Evolutionary conservation across 2,329 filamentous ascomycete species (phyloP).

Genomic region (Cryphonectria parasitica): DNA sequence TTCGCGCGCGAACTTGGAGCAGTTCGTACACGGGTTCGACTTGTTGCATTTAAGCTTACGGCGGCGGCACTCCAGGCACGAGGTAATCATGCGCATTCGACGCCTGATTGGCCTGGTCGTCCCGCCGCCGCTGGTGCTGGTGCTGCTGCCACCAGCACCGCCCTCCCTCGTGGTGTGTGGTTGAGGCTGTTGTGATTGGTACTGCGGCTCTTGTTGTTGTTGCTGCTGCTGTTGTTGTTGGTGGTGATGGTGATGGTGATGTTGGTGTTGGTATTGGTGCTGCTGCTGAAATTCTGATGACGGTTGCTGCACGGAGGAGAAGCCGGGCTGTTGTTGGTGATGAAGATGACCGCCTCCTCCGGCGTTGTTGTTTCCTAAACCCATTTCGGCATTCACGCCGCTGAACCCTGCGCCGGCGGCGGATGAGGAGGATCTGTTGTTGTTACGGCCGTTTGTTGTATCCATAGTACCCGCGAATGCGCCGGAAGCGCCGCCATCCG

Average conservation of each 20-base stretch:
- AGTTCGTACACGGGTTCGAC: constrained; percentile 71
- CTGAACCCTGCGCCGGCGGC: not conserved
- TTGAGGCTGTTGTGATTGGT: constrained; percentile 11
- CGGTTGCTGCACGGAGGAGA: not conserved
- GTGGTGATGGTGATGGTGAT: constrained; percentile 8
- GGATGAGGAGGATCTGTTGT: not conserved
- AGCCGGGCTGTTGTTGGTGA: constrained; percentile 3
- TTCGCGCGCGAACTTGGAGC: constrained; percentile 56
- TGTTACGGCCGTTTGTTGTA: constrained; percentile 6
- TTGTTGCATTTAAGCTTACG: constrained; percentile 82
- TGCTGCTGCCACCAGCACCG: not conserved
- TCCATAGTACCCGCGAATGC: constrained; percentile 4
- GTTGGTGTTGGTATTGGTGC: constrained; percentile 12
- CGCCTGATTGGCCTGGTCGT: constrained; percentile 54
- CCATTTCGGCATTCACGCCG: not conserved
- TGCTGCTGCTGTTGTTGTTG: constrained; percentile 4
- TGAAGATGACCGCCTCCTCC: constrained; percentile 2
- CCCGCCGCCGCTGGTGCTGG: not conserved
- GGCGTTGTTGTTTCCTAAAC: not conserved
- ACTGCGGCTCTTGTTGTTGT: constrained; percentile 19
- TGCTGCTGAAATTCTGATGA: not conserved
- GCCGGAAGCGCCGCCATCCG: constrained; percentile 9
- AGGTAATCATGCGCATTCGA: constrained; percentile 69
- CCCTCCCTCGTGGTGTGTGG: constrained; percentile 2
- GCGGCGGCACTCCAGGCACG: constrained; percentile 71